Evolutionary conservation across 805 yeast genomes (phyloP), one percentile per base, ranked within the genome.

Genomic region (Metschnikowia colocasiae): DNA sequence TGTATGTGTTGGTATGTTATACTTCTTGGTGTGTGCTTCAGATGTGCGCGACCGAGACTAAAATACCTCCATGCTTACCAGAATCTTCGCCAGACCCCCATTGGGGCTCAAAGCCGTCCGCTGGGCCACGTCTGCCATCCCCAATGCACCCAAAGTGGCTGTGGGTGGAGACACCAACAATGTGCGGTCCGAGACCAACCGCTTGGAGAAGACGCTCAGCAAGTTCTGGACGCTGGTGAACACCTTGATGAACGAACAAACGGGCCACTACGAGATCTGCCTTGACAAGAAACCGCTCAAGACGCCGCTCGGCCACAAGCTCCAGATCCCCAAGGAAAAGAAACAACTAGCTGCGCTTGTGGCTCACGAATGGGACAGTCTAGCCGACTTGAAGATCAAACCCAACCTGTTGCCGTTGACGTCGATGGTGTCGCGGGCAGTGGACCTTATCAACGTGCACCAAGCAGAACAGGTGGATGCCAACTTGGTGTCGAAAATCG

Each of bases 391-490:
- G 51, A 67, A 66, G 51, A 79, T 91, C 58, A 86, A 85, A 63
- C 84, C 90, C 15, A 87, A 85, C 60, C 71, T 86, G 32, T 74
- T 94, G 36, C 98, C 98, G 0, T 68, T 94, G 50, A 94, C 99
- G 0, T 87, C 97, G 0, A 68, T 94, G 45, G 83, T 86, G 4
- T 82, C 97, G 1, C 76, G 99, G 53, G 87, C 95, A 13, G 80
- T 94, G 40, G 99, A 94, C 63, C 69, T 94, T 55, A 48, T 49
- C 4, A 57, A 56, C 12, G 65, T 68, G 46, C 62, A 63, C 49
- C 52, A 51, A 0, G 63, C 67, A 1, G 67, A 68, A 3, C 73
- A 75, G 50, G 55, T 59, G 9, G 72, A 69, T 18, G 83, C 79
- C 42, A 49, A 56, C 31, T 62, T 76, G 43, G 63, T 73, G 13